Percentiles rank a stretch among this genome's conserved stretches.
phyloP scores from a whole-genome alignment of 495 filamentous ascomycete species.

The Beverwykella pulmonaria region DNA sequence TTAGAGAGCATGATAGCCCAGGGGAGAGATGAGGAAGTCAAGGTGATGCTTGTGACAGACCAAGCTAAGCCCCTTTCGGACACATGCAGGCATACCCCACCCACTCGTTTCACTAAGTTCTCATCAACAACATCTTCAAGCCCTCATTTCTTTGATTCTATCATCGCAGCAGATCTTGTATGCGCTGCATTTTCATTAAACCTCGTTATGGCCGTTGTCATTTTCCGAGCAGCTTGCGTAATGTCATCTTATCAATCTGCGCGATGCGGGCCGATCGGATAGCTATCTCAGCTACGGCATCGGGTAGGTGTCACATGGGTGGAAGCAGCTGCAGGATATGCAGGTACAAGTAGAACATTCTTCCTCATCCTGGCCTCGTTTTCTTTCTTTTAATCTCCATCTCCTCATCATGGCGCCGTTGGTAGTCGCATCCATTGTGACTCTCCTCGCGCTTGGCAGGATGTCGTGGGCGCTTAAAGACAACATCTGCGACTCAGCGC shows the following conservation, averaged over 20 bases:
- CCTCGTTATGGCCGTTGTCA: neutral
- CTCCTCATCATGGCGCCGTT: neutral
- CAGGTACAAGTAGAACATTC: neutral
- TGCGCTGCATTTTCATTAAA: neutral
- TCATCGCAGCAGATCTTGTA: neutral
- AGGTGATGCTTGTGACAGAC: too few species aligned
- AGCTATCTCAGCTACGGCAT: conserved; percentile 1
- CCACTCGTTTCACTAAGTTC: too few species aligned
- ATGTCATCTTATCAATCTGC: conserved; percentile 1
- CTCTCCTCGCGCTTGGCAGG: conserved; percentile 7
- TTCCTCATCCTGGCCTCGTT: neutral
- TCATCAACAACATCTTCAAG: too few species aligned
- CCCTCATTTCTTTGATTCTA: too few species aligned
- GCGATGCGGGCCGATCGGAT: conserved; percentile 16
- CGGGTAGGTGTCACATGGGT: conserved; percentile 7
- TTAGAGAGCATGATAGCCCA: too few species aligned
- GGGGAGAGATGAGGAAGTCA: too few species aligned
- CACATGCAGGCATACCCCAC: too few species aligned
- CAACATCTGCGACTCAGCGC: neutral
- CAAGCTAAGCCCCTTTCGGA: too few species aligned
- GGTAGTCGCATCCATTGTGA: neutral
- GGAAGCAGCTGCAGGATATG: neutral
- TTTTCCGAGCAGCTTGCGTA: neutral
- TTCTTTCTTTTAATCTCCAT: neutral
- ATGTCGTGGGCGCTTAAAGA: conserved; percentile 2